A percentile compares a stretch with the other conserved stretches of the same genome.
Conservation (phyloP, 148 eudicot species). For the Rhododendron vialii region DNA sequence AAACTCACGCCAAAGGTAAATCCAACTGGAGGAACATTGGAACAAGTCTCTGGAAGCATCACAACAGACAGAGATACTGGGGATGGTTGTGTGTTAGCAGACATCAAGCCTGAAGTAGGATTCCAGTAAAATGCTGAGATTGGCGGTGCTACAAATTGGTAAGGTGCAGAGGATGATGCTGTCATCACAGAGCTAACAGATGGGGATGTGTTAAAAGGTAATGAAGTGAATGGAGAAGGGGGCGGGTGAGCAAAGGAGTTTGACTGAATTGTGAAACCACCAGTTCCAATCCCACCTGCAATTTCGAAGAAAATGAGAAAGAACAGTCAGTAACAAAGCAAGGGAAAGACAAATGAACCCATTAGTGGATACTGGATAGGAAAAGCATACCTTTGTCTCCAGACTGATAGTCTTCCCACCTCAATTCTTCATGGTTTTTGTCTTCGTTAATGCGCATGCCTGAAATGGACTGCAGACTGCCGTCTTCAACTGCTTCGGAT, state of each 20-base stretch:
- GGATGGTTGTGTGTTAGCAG: neutral
- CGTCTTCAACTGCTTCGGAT: neutral
- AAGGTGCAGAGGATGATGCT: neutral
- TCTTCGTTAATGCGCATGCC: constrained; percentile 19
- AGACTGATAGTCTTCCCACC: constrained; percentile 26
- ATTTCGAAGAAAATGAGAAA: neutral
- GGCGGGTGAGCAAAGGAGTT: neutral
- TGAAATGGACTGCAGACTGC: constrained; percentile 10
- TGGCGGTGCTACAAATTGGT: neutral
- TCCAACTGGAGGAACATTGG: neutral
- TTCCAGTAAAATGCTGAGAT: neutral
- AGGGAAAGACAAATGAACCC: neutral
- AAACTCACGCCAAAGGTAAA: neutral
- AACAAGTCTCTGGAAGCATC: neutral
- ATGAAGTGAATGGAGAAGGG: neutral
- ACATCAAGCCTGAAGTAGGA: neutral
- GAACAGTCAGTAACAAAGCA: neutral
- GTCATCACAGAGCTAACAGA: neutral
- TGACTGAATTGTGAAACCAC: neutral
- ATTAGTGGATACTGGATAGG: neutral
- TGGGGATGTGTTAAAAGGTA: neutral
- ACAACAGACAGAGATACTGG: neutral
- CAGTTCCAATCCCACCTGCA: constrained; percentile 11
- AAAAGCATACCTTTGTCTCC: constrained; percentile 33
- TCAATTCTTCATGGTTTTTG: constrained; percentile 19